A percentile compares a stretch with the other conserved stretches of the same genome.
phyloP scores from a whole-genome alignment of 73 alveolate genomes.

The Paramecium primaurelia region DNA sequence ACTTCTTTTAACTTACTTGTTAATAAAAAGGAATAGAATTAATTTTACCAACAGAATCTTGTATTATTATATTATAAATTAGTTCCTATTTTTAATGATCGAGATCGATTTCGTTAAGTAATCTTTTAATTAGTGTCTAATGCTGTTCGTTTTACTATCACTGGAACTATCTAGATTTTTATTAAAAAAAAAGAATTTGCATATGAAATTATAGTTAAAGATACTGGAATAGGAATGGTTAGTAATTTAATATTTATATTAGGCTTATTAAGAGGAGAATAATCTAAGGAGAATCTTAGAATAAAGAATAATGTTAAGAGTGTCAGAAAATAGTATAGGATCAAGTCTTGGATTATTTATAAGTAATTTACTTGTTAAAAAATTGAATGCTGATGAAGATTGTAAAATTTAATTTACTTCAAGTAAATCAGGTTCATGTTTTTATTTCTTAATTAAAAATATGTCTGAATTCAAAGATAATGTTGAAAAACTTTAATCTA shows the following conservation, averaged over 20 bases:
- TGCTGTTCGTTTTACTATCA: conserved; percentile 1
- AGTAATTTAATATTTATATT: background rate
- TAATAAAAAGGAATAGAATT: background rate
- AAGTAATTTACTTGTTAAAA: background rate
- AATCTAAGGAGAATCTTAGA: background rate
- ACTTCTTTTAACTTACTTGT: background rate
- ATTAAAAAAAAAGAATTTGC: background rate
- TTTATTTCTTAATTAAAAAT: background rate
- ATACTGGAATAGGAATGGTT: conserved; percentile 43
- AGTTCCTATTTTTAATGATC: background rate
- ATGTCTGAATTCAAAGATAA: background rate
- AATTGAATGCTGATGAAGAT: conserved; percentile 12
- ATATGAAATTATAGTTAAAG: background rate
- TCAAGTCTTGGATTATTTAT: conserved; percentile 13
- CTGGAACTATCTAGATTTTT: background rate
- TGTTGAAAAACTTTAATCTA: background rate
- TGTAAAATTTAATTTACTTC: background rate
- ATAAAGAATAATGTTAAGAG: background rate
- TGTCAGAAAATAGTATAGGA: background rate
- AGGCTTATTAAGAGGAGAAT: background rate
- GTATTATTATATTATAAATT: background rate
- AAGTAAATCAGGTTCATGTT: background rate
- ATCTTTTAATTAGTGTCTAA: background rate
- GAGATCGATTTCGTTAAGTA: conserved; percentile 12
- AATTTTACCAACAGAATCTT: background rate